phyloP scores from a whole-genome alignment of 495 filamentous ascomycete genomes.

The Tuber indicum region DNA sequence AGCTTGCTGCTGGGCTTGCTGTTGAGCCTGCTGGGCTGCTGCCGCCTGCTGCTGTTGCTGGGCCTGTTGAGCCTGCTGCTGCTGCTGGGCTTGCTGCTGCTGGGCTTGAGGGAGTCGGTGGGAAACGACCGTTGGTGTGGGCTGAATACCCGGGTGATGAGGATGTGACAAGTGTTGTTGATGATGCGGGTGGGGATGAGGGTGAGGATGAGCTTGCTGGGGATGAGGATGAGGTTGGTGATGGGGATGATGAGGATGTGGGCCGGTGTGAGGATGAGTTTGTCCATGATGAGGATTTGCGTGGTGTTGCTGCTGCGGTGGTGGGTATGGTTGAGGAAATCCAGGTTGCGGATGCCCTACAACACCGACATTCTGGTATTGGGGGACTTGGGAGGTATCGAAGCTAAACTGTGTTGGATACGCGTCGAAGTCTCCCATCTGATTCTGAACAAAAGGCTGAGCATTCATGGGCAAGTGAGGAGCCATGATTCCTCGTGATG shows the following conservation, averaged over 20 bases:
- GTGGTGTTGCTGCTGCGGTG: conserved; percentile 24
- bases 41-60: conserved; percentile 19
- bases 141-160: conserved; percentile 35
- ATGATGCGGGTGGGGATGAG: conserved; percentile 35
- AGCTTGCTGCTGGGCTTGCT: conserved; percentile 21
- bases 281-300: conserved; percentile 28
- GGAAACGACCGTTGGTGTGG: conserved; percentile 29
- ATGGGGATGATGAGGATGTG: conserved; percentile 28
- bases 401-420: conserved; percentile 40
- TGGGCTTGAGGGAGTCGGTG: conserved; percentile 32
- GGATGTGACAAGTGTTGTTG: conserved; percentile 30
- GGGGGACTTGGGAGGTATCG: conserved; percentile 40
- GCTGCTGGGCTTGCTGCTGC: conserved; percentile 44
- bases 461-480: conserved; percentile 38
- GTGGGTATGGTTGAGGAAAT: conserved; percentile 47
- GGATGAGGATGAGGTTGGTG: conserved; percentile 36
- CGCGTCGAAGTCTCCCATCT: conserved; percentile 42
- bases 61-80: conserved; percentile 26
- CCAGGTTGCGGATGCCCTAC: conserved; percentile 37
- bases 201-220: conserved; percentile 38
- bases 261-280: conserved; percentile 15
- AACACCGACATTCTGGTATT: conserved; percentile 37
- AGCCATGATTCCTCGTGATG: conserved; percentile 41
- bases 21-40: conserved; percentile 12
- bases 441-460: conserved; percentile 38